phyloP scores from a whole-genome alignment of 805 yeast species.

The Candida broadrunensis region DNA sequence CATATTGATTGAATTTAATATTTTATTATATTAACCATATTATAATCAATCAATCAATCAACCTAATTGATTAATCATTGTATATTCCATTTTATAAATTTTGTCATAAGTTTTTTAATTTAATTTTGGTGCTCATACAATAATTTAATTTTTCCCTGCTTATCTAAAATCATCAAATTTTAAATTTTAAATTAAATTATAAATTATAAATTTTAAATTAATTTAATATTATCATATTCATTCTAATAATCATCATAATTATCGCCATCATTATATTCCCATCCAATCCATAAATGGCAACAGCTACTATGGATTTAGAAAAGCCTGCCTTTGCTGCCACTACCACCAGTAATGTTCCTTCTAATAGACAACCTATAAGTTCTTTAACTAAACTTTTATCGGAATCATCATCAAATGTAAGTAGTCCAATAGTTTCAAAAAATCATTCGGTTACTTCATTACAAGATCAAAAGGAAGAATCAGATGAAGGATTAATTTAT shows the following conservation, averaged over 20 bases:
- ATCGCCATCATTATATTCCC: neutral
- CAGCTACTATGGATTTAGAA: conserved; percentile 11
- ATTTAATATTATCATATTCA: no score
- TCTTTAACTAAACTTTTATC: conserved; percentile 37
- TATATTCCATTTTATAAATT: no score
- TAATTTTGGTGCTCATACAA: no score
- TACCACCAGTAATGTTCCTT: neutral
- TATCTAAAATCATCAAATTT: no score
- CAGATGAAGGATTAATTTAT: neutral
- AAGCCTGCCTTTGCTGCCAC: conserved; percentile 5
- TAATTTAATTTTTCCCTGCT: no score
- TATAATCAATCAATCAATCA: no score
- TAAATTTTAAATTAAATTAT: no score
- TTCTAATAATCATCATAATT: neutral
- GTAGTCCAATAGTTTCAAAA: conserved; percentile 4
- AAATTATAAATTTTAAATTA: no score
- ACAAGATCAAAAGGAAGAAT: conserved; percentile 1
- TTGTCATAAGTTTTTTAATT: no score
- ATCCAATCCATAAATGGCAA: neutral
- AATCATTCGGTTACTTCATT: conserved; percentile 8
- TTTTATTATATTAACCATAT: no score
- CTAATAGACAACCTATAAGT: conserved; percentile 23
- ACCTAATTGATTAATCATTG: no score
- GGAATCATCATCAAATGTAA: conserved; percentile 24
- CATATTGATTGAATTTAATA: no score